Conservation (phyloP, 306 rosid genomes). For the Myrica gale region DNA sequence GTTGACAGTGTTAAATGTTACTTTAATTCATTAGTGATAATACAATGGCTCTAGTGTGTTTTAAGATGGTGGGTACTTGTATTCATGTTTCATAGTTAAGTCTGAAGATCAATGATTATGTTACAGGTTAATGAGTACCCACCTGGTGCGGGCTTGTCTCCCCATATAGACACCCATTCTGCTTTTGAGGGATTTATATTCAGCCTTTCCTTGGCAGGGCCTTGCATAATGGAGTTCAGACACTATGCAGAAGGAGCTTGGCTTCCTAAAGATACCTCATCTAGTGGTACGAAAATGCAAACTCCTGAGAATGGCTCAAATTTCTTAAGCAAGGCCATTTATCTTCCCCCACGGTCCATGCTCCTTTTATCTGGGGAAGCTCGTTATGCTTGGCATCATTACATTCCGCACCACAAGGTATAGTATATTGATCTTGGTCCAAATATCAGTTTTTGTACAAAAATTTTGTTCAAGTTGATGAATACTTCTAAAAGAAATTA, state of each 20-base stretch:
- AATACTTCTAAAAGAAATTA: not conserved
- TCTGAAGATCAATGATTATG: constrained; percentile 29
- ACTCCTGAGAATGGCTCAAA: constrained; percentile 44
- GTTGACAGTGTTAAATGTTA: too few species aligned
- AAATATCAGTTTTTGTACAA: not conserved
- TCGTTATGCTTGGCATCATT: constrained; percentile 90
- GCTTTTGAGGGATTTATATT: constrained; percentile 93
- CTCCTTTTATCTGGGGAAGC: constrained; percentile 85
- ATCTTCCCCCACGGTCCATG: constrained; percentile 81
- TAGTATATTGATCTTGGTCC: not conserved
- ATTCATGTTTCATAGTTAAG: constrained; percentile 19
- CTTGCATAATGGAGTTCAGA: constrained; percentile 97
- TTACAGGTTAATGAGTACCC: constrained; percentile 92
- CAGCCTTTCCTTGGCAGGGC: constrained; percentile 95
- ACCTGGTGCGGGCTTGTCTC: constrained; percentile 94
- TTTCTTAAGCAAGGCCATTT: constrained; percentile 58
- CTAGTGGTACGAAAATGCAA: constrained; percentile 32
- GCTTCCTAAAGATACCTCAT: constrained; percentile 46
- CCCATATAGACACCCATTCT: constrained; percentile 97
- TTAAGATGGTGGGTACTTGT: constrained; percentile 1
- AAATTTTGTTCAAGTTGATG: not conserved
- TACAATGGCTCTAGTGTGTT: constrained; percentile 1
- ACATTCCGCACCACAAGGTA: constrained; percentile 93
- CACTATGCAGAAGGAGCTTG: constrained; percentile 47
- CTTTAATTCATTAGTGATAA: too few species aligned